These are phyloP conservation scores for Botrytis cinerea DNA, from an alignment of 2,329 filamentous ascomycete species.

Conservation along the genomic window DNA sequence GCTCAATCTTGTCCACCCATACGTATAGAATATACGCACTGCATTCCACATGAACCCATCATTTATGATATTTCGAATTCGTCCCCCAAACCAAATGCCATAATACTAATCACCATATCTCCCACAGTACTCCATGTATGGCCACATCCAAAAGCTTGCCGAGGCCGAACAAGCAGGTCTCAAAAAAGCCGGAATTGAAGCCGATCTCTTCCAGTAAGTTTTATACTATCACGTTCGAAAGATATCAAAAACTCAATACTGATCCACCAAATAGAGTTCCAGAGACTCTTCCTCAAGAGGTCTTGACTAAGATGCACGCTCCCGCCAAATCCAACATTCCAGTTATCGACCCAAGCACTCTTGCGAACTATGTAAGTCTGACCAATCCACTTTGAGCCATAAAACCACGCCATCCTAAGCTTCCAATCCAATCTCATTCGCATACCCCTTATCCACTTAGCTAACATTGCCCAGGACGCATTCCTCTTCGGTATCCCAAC, in stretches of 20 bases:
- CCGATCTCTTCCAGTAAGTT: conserved; percentile 61
- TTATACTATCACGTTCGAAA: conserved; percentile 2
- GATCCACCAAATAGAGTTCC: conserved; percentile 50
- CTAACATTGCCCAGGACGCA: conserved; percentile 56
- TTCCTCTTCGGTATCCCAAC: conserved; percentile 95
- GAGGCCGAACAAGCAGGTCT: conserved; percentile 90
- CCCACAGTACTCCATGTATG: conserved; percentile 85
- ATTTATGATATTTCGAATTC: neutral
- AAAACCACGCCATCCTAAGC: neutral
- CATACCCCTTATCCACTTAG: neutral
- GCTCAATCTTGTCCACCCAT: neutral
- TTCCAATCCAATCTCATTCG: neutral
- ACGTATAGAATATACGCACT: too few species aligned
- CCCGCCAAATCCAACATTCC: conserved; percentile 72
- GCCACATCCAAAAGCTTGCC: conserved; percentile 82
- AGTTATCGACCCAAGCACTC: conserved; percentile 57
- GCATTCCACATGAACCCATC: neutral
- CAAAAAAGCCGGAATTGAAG: conserved; percentile 79
- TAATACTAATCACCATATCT: conserved; percentile 8
- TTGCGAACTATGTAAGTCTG: conserved; percentile 60
- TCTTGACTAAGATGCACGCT: conserved; percentile 89
- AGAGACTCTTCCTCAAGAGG: conserved; percentile 84
- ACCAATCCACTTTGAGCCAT: neutral
- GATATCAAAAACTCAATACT: neutral
- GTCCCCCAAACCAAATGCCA: neutral